A percentile compares a stretch with the other conserved stretches of the same genome.
phyloP scores from a whole-genome alignment of 768 basidiomycete species.

The Boletus reticuloceps region DNA sequence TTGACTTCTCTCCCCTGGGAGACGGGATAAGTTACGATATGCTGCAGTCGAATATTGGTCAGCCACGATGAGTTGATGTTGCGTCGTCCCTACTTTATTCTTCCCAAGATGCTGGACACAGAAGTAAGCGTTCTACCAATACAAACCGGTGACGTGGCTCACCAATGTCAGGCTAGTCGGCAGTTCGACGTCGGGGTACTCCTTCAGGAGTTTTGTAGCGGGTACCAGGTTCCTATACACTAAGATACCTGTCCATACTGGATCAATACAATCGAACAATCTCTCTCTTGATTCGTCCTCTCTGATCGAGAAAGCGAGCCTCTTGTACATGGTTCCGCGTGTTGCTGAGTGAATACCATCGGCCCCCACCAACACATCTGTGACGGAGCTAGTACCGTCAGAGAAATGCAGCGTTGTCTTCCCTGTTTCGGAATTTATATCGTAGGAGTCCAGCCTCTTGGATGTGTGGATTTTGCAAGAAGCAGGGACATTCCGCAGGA shows the following conservation, averaged over 20 bases:
- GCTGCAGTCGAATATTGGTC: conserved; percentile 24
- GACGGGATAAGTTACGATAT: conserved; percentile 40
- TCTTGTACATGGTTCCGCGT: conserved; percentile 27
- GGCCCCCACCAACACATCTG: conserved; percentile 41
- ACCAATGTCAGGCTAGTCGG: conserved; percentile 25
- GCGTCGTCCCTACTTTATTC: conserved; percentile 1
- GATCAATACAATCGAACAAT: conserved; percentile 25
- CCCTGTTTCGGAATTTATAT: conserved; percentile 15
- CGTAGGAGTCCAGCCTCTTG: conserved; percentile 34
- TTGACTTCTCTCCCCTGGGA: conserved; percentile 37
- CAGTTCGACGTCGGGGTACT: conserved; percentile 30
- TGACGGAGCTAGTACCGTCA: conserved; percentile 34
- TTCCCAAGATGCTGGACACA: conserved; percentile 23
- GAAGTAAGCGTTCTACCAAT: neutral
- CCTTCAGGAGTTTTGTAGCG: conserved; percentile 25
- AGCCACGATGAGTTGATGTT: neutral
- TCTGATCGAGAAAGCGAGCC: conserved; percentile 5
- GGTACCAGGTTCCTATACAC: conserved; percentile 40
- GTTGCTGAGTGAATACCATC: conserved; percentile 43
- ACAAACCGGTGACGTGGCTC: neutral
- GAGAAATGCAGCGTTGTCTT: conserved; percentile 34
- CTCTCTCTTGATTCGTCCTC: conserved; percentile 3
- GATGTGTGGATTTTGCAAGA: conserved; percentile 34
- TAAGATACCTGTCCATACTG: conserved; percentile 37
- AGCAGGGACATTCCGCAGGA: conserved; percentile 28